Percentiles rank a stretch among this genome's conserved stretches.
Conservation (phyloP, 352 stramenopile genomes). For the Thraustochytrium striatum region DNA sequence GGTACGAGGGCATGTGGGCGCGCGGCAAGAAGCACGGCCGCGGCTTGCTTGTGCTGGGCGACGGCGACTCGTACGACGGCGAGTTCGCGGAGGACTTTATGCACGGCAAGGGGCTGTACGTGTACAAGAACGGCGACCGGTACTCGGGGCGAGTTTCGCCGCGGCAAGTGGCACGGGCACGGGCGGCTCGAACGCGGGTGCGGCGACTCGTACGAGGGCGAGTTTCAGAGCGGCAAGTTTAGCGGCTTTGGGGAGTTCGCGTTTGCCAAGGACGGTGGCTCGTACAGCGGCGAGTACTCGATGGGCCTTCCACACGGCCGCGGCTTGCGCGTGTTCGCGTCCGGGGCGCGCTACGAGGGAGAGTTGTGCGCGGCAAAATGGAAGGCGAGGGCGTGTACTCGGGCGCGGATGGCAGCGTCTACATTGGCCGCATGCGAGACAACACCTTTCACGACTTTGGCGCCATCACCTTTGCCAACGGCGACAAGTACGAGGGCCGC, state of each 20-base stretch:
- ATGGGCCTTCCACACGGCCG: constrained; percentile 63
- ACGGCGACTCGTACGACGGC: constrained; percentile 62
- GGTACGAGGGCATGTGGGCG: constrained; percentile 74
- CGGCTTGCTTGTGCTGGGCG: constrained; percentile 53
- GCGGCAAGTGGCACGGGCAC: constrained; percentile 72
- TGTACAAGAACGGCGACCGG: constrained; percentile 62
- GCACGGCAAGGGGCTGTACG: constrained; percentile 63
- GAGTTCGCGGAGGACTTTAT: constrained; percentile 62
- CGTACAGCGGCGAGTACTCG: constrained; percentile 65
- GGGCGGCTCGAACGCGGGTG: constrained; percentile 64
- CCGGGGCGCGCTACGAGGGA: constrained; percentile 63
- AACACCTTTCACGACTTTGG: constrained; percentile 64
- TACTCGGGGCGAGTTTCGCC: constrained; percentile 57
- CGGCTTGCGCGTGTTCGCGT: constrained; percentile 63
- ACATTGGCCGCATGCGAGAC: constrained; percentile 63
- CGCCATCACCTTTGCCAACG: constrained; percentile 62
- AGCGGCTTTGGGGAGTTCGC: constrained; percentile 64
- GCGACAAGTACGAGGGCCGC: constrained; percentile 67
- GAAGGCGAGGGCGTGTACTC: constrained; percentile 69
- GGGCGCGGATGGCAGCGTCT: constrained; percentile 58
- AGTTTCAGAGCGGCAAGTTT: constrained; percentile 61
- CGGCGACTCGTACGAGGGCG: constrained; percentile 62
- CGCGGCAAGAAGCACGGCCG: constrained; percentile 68
- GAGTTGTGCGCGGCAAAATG: constrained; percentile 62
- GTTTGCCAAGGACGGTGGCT: constrained; percentile 61